Evolutionary conservation across 148 eudicot species (phyloP).

Genomic region (Vaccinium corymbosum): DNA sequence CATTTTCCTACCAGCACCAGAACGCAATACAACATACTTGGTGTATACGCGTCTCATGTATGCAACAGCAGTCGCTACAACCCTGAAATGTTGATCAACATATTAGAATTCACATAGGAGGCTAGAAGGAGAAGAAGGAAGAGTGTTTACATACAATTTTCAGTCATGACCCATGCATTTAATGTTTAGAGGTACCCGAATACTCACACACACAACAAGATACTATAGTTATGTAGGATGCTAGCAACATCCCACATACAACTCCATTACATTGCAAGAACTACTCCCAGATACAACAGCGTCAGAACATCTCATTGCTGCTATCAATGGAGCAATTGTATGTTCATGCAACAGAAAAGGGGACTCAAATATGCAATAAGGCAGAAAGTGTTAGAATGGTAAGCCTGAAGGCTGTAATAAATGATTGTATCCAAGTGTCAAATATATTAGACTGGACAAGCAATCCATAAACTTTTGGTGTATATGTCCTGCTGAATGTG

Average conservation of each 20-base stretch:
- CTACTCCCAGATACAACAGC: not conserved
- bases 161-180: not conserved
- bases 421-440: not conserved
- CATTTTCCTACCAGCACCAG: not conserved
- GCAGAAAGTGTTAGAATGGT: not conserved
- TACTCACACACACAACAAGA: not conserved
- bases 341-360: not conserved
- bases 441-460: not conserved
- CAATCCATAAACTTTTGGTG: not conserved
- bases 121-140: not conserved
- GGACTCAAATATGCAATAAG: not conserved
- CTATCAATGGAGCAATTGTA: not conserved
- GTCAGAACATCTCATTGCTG: not conserved
- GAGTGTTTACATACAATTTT: not conserved
- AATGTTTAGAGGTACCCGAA: not conserved
- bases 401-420: not conserved
- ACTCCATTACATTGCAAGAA: not conserved
- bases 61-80: constrained; percentile 92
- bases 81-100: constrained; percentile 56
- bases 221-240: not conserved
- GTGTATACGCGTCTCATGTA: constrained; percentile 92
- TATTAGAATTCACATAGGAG: not conserved
- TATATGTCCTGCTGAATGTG: too few species aligned
- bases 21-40: constrained; percentile 39
- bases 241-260: not conserved